These are phyloP conservation scores for Halophytophthora batemanensis DNA, from an alignment of 352 stramenopile genomes.

Conservation along the genomic window DNA sequence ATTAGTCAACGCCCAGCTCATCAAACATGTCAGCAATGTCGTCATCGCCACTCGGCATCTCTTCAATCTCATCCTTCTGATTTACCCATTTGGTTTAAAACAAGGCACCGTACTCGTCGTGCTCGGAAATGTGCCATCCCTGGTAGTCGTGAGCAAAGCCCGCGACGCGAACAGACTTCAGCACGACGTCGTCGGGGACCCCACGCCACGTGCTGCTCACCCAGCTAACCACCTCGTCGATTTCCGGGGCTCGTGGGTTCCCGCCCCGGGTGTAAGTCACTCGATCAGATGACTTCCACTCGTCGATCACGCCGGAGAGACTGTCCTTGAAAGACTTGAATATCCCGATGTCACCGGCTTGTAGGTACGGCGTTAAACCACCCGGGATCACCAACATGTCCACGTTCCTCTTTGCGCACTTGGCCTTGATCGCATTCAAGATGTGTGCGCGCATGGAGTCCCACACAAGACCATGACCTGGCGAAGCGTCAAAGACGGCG, in stretches of 20 bases:
- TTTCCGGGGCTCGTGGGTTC: conserved; percentile 2
- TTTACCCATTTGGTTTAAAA: conserved; percentile 10
- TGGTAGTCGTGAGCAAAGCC: conserved; percentile 7
- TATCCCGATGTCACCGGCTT: conserved; percentile 14
- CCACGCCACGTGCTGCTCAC: conserved; percentile 2
- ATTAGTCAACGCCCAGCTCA: conserved; percentile 4
- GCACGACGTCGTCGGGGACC: conserved; percentile 4
- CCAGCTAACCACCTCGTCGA: conserved; percentile 8
- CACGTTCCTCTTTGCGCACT: conserved; percentile 2
- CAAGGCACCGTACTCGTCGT: conserved; percentile 8
- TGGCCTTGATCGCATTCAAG: conserved; percentile 5
- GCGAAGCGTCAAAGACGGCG: conserved; percentile 1
- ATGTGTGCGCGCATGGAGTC: conserved; percentile 18
- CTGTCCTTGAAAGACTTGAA: conserved; percentile 19
- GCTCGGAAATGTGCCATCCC: conserved; percentile 11
- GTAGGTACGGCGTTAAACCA: conserved; percentile 9
- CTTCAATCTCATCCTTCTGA: conserved; percentile 2
- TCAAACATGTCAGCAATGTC: conserved; percentile 4
- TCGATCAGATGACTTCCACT: conserved; percentile 11
- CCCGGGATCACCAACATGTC: conserved; percentile 6
- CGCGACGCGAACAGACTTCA: not conserved
- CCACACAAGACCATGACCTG: conserved; percentile 3
- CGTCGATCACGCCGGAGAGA: conserved; percentile 6
- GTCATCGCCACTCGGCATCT: conserved; percentile 2
- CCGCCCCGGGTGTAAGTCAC: conserved; percentile 8